Conservation (phyloP, 768 basidiomycete species). For the Pulveroboletus sp. region DNA sequence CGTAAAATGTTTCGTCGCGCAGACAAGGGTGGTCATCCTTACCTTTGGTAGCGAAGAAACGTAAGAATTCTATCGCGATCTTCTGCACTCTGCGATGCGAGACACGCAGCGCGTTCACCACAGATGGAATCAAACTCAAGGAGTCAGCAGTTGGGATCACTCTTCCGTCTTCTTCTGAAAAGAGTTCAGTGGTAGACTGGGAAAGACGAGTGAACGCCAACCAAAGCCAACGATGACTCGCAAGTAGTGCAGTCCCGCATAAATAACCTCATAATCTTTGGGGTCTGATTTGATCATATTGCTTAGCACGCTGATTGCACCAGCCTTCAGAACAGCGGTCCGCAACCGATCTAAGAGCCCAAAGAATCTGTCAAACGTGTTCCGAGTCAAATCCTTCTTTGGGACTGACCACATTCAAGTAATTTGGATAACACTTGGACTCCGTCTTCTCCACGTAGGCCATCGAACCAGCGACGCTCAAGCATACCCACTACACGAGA, state of each 20-base stretch:
- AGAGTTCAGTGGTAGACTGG: background rate
- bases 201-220: background rate
- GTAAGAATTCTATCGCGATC: constrained; percentile 13
- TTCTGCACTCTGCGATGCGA: constrained; percentile 17
- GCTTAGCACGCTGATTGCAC: constrained; percentile 9
- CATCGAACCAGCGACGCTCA: constrained; percentile 28
- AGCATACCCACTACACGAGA: constrained; percentile 22
- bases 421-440: constrained; percentile 17
- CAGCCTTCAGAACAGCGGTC: constrained; percentile 11
- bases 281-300: constrained; percentile 15
- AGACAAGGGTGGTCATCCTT: background rate
- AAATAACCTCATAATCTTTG: constrained; percentile 2
- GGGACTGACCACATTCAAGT: constrained; percentile 20
- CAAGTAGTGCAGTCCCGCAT: constrained; percentile 24
- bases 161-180: constrained; percentile 5
- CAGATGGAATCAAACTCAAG: constrained; percentile 3
- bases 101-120: constrained; percentile 15
- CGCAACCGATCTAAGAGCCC: constrained; percentile 14
- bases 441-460: constrained; percentile 24
- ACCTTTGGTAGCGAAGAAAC: constrained; percentile 16
- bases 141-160: constrained; percentile 1
- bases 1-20: background rate
- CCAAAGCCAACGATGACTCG: constrained; percentile 19
- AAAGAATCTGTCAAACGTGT: background rate
- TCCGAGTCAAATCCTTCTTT: too few relatives aligned